Evolutionary conservation across 257 asterid genomes (phyloP), one percentile per base, ranked within the genome.

Genomic region (Jacaranda copaia): DNA sequence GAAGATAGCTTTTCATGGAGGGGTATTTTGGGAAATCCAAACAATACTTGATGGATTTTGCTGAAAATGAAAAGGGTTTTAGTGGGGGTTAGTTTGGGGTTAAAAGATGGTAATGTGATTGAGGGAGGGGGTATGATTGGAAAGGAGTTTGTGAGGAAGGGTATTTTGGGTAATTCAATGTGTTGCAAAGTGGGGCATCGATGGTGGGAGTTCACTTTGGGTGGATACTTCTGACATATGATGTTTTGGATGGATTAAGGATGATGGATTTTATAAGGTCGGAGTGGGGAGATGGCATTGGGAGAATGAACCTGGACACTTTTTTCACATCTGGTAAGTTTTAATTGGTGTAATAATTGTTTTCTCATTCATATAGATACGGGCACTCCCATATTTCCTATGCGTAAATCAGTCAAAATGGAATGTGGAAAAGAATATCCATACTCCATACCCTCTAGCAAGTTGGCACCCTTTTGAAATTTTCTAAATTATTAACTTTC

Each of bases 231-330:
- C 42, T 61, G 48, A 62, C 36, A 40, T 8, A 36, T 61, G 70
- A 65, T 12, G 43, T 58, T 20, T 68, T 45, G 57, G 73, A 20
- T 45, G 73, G 66, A 64, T 75, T 65, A 16, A 75, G 64, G 25
- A 49, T 51, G 73, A 69, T 64, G 36, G 52, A 32, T 15, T 80
- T 79, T 79, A 66, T 65, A 64, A 43, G 18, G 59, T 36, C 8
- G 64, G 71, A 15, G 40, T 57, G 71, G 39, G 6, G 45, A n/a
- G 52, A 46, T 14, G 14, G 6, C 7, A 16, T 25, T 46, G 70
- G 79, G 79, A 57, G 75, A 68, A 76, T 71, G 84, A 76, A 81
- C 38, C 72, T 76, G 20, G 84, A 81, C 84, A 2, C 53, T 8
- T 13, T 75, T 67, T 40, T 56, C 3, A 6, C 46, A 20, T 32